Evolutionary conservation across 306 rosid genomes (phyloP), one percentile per base, ranked within the genome.

Genomic region (Cicer judaicum): DNA sequence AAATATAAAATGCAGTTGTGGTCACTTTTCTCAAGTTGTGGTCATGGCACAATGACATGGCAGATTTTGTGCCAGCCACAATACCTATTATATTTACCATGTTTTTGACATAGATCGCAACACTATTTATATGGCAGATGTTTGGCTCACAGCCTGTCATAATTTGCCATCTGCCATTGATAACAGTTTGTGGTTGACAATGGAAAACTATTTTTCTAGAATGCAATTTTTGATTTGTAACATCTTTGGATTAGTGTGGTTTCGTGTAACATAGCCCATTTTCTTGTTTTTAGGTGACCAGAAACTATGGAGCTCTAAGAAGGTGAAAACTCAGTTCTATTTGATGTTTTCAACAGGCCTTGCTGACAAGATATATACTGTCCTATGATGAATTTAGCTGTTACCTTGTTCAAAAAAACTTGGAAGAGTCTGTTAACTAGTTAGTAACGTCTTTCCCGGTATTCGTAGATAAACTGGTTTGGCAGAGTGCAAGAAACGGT

Each of bases 281-380:
- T 42, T 54, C 63, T 55, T 60, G 52, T 64, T 86, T 84, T 52
- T 61, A 94, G 99, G 93, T 89, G 72, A 81, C 95, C 34, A 94
- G 94, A 87, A 92, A 80, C 77, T 94, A 94, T n/a, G 99, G 99
- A 44, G 89, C 91, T 81, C 84, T 94, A 66, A 85, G 97, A 85
- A 86, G 90, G 87, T 90, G 85, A 87, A 63, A 19, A 46, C 56
- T 7, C 1, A 38, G 73, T 41, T 76, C 48, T 13, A 60, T 60
- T 15, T 24, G 49, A 1, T 41, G 36, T 53, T 65, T 73, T 78
- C 73, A 41, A 14, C 78, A 7, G 68, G 66, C 59, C 42, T 59
- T 8, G 6, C 66, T 36, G 57, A 64, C 72, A 48, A 53, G 54
- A 65, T 59, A 70, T 50, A 8, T 42, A 38, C 40, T 62, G 68